Evolutionary conservation across 352 stramenopile genomes (phyloP), one percentile per base, ranked within the genome.

Genomic region (Globisporangium carolinianum): DNA sequence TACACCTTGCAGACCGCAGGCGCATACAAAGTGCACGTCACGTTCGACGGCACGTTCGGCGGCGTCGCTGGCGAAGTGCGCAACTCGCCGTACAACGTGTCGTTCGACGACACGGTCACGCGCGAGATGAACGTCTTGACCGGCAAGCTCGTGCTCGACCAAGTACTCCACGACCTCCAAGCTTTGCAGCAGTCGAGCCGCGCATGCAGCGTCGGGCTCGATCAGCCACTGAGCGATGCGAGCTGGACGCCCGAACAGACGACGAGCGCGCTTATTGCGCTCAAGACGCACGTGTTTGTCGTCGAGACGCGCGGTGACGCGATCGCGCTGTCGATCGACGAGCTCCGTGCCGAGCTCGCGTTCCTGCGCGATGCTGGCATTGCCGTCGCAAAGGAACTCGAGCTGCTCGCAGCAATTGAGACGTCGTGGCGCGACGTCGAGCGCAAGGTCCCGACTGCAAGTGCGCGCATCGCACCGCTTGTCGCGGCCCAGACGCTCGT

Each of bases 31-130:
- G 66, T 98, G 12, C 58, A 75, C 48, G 82, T 98, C 18, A 58
- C 86, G n/a, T 98, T 98, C 58, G 69, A 82, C 32, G 95, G 95
- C 0, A 98, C 91, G 11, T 98, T 98, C 62, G 78, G 89, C 50
- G 94, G 94, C 5, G 76, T 79, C 11, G 67, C 79, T 5, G 95
- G 96, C 8, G 57, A 62, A 14, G 96, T 98, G 53, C 87, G 87
- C 9, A 88, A 91, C n/a, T 97, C 88, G 17, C 94, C 95, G 9
- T 98, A 98, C 62, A 79, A 67, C 6, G 74, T 83, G 9, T 79
- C 73, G 11, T 93, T 91, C 42, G 81, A 89, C 41, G 83, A 90
- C 42, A 87, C 71, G 0, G 82, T 91, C 10, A 88, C 83, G 5
- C 76, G 78, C 12, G 83, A 93, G 41, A 83, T 90, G 70, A 93